Evolutionary conservation across 1,284 basidiomycete genomes (phyloP).

Genomic region (Bjerkandera adusta): DNA sequence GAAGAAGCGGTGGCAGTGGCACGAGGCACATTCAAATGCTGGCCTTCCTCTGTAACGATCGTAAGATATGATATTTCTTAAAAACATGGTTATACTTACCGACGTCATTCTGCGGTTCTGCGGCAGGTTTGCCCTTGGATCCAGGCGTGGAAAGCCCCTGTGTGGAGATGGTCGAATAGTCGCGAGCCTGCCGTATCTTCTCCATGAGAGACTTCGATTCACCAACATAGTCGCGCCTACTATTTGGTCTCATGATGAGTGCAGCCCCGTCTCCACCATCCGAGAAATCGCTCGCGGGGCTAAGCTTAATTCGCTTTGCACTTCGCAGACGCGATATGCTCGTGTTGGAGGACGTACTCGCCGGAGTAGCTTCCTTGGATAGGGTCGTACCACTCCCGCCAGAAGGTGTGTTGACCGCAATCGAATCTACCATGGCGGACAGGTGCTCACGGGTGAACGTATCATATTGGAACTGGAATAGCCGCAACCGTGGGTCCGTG

Average conservation of each 20-base stretch:
- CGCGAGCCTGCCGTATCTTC: constrained; percentile 69
- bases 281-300: constrained; percentile 52
- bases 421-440: constrained; percentile 87
- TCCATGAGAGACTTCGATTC: constrained; percentile 73
- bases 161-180: constrained; percentile 72
- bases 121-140: too few species aligned
- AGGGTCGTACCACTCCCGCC: constrained; percentile 39
- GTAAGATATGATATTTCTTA: not conserved
- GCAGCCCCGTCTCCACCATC: constrained; percentile 44
- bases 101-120: too few species aligned
- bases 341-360: constrained; percentile 17
- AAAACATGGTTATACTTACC: not conserved
- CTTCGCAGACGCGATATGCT: constrained; percentile 59
- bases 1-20: constrained; percentile 15
- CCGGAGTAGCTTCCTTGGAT: constrained; percentile 28
- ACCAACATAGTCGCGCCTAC: constrained; percentile 61
- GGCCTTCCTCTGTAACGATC: not conserved
- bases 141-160: constrained; percentile 38
- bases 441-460: constrained; percentile 92
- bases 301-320: constrained; percentile 74
- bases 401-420: constrained; percentile 75
- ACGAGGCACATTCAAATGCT: not conserved
- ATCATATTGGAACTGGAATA: constrained; percentile 92
- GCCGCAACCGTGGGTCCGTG: constrained; percentile 73
- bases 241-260: constrained; percentile 47